A percentile compares a stretch with the other conserved stretches of the same genome.
Conservation (phyloP, 73 alveolate genomes). For the Symbiodinium natans region DNA sequence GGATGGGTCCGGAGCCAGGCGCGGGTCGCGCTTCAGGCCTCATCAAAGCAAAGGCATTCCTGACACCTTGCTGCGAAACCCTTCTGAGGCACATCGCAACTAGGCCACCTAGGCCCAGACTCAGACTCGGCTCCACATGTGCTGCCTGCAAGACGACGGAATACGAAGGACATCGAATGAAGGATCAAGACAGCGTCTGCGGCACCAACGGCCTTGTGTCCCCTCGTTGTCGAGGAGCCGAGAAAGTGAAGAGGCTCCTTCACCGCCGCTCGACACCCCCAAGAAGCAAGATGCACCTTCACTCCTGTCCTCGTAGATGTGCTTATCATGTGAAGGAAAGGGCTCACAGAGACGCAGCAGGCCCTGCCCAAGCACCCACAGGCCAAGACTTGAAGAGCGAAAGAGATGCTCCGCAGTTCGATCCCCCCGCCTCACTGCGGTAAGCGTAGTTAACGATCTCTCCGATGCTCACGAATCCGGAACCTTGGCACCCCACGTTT, state of each 20-base stretch:
- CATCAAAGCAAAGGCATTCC: background rate
- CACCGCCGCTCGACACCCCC: too few species aligned
- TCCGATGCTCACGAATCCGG: conserved; percentile 56
- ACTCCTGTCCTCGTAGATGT: conserved; percentile 18
- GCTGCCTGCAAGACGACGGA: background rate
- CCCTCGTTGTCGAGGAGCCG: background rate
- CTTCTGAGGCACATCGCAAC: too few species aligned
- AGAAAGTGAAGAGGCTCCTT: background rate
- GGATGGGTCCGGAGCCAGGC: background rate
- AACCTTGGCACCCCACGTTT: background rate
- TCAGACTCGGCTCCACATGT: background rate
- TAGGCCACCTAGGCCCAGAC: background rate
- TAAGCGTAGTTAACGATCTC: conserved; percentile 79
- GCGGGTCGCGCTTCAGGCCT: background rate
- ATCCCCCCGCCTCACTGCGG: conserved; percentile 73
- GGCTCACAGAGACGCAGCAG: conserved; percentile 90
- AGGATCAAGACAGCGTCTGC: background rate
- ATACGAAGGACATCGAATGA: too few species aligned
- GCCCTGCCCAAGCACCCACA: conserved; percentile 27
- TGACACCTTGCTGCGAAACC: too few species aligned
- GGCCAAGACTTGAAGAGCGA: background rate
- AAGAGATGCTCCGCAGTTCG: background rate
- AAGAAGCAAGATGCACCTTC: background rate
- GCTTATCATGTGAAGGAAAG: conserved; percentile 62
- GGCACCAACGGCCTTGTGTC: conserved; percentile 6